phyloP scores from a whole-genome alignment of 257 asterid genomes.

The Penstemon newberryi region DNA sequence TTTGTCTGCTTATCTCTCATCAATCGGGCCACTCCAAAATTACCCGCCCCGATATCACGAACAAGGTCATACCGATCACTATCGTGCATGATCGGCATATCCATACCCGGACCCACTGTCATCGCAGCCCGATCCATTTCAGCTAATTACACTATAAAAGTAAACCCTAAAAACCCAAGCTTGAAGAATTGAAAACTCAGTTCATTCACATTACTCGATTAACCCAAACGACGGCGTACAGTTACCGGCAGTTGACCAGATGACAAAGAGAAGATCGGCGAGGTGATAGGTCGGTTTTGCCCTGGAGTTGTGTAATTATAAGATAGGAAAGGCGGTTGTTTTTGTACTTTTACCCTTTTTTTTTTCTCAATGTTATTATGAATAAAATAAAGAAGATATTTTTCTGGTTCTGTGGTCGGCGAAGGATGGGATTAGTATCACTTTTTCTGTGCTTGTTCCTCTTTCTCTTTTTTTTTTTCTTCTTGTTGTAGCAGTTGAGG shows the following conservation, averaged over 20 bases:
- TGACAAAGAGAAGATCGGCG: conserved; percentile 23
- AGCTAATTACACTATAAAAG: background rate
- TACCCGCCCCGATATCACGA: conserved; percentile 82
- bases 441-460: too few species aligned
- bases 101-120: conserved; percentile 59
- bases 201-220: conserved; percentile 27
- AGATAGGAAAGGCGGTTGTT: conserved; percentile 24
- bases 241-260: conserved; percentile 21
- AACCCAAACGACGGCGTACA: conserved; percentile 16
- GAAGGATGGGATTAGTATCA: conserved; percentile 30
- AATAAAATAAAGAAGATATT: background rate
- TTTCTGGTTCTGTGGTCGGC: conserved; percentile 34
- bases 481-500: conserved; percentile 4
- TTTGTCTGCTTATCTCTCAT: conserved; percentile 81
- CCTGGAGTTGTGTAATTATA: conserved; percentile 4
- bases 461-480: too few species aligned
- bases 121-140: conserved; percentile 69
- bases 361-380: background rate
- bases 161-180: background rate
- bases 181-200: conserved; percentile 16
- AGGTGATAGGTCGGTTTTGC: conserved; percentile 24
- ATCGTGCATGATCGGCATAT: conserved; percentile 94
- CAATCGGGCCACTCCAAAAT: conserved; percentile 80
- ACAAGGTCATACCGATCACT: conserved; percentile 85
- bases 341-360: conserved; percentile 13